These are phyloP conservation scores for Ogataea paraovalis DNA, from an alignment of 805 yeast genomes.

Conservation along the genomic window DNA sequence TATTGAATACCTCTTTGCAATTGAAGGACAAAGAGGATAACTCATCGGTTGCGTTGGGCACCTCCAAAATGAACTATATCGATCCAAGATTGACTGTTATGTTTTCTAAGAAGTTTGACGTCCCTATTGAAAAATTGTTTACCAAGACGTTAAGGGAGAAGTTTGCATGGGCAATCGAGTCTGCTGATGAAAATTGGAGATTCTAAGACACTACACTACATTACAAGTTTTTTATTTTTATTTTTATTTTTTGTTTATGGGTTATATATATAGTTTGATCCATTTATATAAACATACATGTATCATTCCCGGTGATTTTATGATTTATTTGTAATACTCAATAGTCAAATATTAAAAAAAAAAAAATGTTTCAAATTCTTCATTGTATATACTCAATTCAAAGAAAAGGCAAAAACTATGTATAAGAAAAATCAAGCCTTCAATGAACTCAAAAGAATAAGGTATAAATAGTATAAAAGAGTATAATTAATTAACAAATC, in stretches of 20 bases:
- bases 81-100: constrained; percentile 90
- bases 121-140: constrained; percentile 89
- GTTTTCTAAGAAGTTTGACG: constrained; percentile 79
- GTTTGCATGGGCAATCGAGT: constrained; percentile 93
- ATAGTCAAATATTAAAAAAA: too few relatives aligned
- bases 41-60: constrained; percentile 87
- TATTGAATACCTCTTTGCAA: constrained; percentile 63
- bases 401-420: constrained; percentile 7
- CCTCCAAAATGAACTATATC: constrained; percentile 91
- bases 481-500: neutral
- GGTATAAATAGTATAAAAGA: neutral
- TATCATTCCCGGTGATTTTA: too few relatives aligned
- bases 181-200: constrained; percentile 83
- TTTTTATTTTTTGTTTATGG: too few relatives aligned
- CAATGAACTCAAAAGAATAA: neutral
- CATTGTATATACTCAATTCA: neutral
- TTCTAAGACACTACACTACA: constrained; percentile 39
- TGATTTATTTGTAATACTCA: too few relatives aligned
- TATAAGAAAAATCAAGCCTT: constrained; percentile 6
- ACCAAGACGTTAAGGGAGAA: constrained; percentile 89
- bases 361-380: neutral
- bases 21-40: constrained; percentile 91
- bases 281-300: too few relatives aligned
- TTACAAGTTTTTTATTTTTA: too few relatives aligned
- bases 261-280: too few relatives aligned